A percentile compares a stretch with the other conserved stretches of the same genome.
These are phyloP conservation scores for Drechmeria coniospora DNA, from an alignment of 2,329 filamentous ascomycete species.

Conservation along the genomic window DNA sequence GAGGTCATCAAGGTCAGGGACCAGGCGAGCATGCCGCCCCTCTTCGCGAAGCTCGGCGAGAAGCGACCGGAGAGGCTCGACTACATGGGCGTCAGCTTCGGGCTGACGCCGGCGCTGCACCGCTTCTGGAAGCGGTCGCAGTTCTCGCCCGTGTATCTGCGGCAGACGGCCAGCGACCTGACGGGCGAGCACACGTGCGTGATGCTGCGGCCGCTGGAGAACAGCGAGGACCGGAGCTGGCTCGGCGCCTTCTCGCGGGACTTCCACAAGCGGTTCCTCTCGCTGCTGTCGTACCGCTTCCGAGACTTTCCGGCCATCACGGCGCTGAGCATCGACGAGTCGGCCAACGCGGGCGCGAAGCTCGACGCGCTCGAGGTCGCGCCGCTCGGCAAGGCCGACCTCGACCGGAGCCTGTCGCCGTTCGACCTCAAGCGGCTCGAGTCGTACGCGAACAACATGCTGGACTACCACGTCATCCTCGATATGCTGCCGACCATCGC, in stretches of 20 bases:
- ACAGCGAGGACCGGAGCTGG: constrained; percentile 60
- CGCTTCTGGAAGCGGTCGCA: constrained; percentile 89
- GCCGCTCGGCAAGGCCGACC: constrained; percentile 54
- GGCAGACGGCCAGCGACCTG: constrained; percentile 89
- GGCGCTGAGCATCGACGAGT: constrained; percentile 78
- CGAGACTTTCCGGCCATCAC: constrained; percentile 61
- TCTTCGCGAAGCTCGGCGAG: constrained; percentile 80
- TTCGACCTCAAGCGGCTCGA: constrained; percentile 93
- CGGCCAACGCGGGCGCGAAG: constrained; percentile 57
- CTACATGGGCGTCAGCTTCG: constrained; percentile 92
- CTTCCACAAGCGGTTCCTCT: constrained; percentile 87
- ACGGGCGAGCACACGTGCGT: constrained; percentile 97
- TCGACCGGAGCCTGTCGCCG: constrained; percentile 68
- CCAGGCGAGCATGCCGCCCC: constrained; percentile 78
- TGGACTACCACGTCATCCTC: constrained; percentile 94
- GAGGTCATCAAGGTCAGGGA: constrained; percentile 86
- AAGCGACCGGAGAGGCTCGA: constrained; percentile 67
- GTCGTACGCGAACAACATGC: constrained; percentile 89
- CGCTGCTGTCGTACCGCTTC: constrained; percentile 86
- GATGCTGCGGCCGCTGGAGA: constrained; percentile 73
- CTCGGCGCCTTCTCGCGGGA: constrained; percentile 81
- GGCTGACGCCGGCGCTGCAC: constrained; percentile 71
- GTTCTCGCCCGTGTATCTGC: constrained; percentile 82
- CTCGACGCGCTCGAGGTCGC: constrained; percentile 36
- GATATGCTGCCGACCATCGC: constrained; percentile 80